Conservation (phyloP, 2,329 filamentous ascomycete genomes). For the Pseudofabraea citricarpa region DNA sequence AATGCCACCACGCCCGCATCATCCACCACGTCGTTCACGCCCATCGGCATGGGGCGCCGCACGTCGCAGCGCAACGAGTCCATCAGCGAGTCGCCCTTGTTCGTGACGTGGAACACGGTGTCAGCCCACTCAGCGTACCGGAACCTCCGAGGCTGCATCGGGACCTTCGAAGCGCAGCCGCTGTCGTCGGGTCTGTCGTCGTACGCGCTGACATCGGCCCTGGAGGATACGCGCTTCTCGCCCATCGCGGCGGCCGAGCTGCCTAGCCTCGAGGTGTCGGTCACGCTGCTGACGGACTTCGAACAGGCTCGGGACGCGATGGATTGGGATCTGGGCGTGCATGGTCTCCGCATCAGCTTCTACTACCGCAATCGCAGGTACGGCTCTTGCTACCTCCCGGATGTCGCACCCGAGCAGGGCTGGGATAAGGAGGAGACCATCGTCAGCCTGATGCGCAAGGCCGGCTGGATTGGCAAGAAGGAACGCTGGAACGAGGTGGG, state of each 20-base stretch:
- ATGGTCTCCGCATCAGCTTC: constrained; percentile 86
- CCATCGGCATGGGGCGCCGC: constrained; percentile 15
- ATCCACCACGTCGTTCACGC: constrained; percentile 30
- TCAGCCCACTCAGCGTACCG: constrained; percentile 36
- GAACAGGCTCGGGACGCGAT: constrained; percentile 67
- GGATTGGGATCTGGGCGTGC: constrained; percentile 82
- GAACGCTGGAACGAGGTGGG: constrained; percentile 69
- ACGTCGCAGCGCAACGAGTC: constrained; percentile 15
- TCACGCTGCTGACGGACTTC: constrained; percentile 84
- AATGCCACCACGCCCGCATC: constrained; percentile 39
- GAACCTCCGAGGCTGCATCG: constrained; percentile 87
- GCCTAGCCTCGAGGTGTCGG: constrained; percentile 54
- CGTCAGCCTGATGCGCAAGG: constrained; percentile 87
- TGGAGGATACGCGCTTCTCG: constrained; percentile 58
- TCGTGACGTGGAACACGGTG: constrained; percentile 82
- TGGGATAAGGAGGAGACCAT: constrained; percentile 94
- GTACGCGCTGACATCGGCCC: constrained; percentile 77
- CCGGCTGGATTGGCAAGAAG: constrained; percentile 72
- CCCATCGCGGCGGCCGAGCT: constrained; percentile 51
- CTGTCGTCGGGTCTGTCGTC: constrained; percentile 68
- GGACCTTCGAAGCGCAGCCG: constrained; percentile 79
- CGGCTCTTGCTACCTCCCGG: constrained; percentile 86
- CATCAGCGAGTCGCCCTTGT: constrained; percentile 64
- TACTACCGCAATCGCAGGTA: constrained; percentile 66
- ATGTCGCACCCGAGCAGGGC: constrained; percentile 86